Conservation (phyloP, 352 stramenopile genomes). For the Achlya hypogyna region DNA sequence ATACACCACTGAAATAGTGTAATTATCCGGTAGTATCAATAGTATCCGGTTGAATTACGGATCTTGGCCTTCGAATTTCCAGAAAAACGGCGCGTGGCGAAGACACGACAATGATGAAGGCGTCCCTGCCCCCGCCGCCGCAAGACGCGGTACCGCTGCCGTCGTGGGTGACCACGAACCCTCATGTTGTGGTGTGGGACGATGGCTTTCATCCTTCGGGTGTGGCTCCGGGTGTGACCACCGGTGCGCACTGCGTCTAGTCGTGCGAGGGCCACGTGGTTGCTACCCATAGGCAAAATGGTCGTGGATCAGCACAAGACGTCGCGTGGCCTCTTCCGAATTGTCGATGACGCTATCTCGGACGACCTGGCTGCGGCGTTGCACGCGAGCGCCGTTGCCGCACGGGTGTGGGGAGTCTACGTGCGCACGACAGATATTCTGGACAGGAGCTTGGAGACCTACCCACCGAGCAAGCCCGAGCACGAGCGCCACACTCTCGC, state of each 20-base stretch:
- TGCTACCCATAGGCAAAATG: constrained; percentile 37
- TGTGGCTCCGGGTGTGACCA: neutral
- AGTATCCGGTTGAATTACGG: neutral
- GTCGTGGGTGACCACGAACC: neutral
- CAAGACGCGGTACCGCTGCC: neutral
- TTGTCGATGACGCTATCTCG: constrained; percentile 44
- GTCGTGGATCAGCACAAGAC: constrained; percentile 36
- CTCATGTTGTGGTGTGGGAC: constrained; percentile 27
- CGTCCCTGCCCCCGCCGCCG: no score
- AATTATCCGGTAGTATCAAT: neutral
- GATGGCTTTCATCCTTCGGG: constrained; percentile 58
- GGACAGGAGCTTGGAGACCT: constrained; percentile 2
- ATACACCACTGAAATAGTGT: no score
- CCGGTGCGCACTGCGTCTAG: neutral
- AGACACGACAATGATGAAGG: no score
- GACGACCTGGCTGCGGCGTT: constrained; percentile 35
- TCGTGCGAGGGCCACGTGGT: constrained; percentile 14
- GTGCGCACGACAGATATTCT: constrained; percentile 29
- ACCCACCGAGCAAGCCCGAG: constrained; percentile 17
- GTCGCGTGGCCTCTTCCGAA: constrained; percentile 24
- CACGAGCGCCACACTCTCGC: constrained; percentile 38
- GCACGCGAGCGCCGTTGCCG: constrained; percentile 44
- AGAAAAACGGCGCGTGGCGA: no score
- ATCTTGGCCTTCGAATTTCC: neutral
- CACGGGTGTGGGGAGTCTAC: constrained; percentile 62